Percentiles rank a stretch among this genome's conserved stretches.
phyloP scores from a whole-genome alignment of 176 grass and related monocot species.

The Hyparrhenia diplandra region DNA sequence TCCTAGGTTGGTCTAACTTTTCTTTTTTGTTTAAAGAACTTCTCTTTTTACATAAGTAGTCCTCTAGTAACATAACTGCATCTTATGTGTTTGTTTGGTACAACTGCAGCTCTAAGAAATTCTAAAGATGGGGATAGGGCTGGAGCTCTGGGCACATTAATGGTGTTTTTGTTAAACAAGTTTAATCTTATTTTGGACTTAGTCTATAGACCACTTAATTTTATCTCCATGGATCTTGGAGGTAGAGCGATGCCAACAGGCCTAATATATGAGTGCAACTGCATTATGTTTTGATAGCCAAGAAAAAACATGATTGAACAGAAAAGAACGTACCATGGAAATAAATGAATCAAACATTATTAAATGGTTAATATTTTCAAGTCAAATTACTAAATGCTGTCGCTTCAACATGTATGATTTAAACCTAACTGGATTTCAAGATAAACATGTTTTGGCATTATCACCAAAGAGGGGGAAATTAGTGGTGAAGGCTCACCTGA shows the following conservation, averaged over 20 bases:
- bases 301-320: not conserved
- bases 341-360: not conserved
- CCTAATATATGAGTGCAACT: not conserved
- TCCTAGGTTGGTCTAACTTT: not conserved
- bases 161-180: not conserved
- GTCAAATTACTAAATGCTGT: not conserved
- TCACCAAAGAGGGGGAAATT: not conserved
- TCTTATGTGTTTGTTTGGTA: not conserved
- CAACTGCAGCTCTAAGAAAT: not conserved
- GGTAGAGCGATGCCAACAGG: not conserved
- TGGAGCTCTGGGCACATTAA: not conserved
- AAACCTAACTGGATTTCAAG: not conserved
- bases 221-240: not conserved
- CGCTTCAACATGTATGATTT: not conserved
- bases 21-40: not conserved
- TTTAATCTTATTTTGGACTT: not conserved
- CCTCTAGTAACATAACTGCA: not conserved
- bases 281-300: not conserved
- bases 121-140: not conserved
- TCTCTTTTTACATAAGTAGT: not conserved
- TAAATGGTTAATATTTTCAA: not conserved
- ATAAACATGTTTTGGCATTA: not conserved
- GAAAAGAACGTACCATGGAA: not conserved
- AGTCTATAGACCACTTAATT: not conserved
- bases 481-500: conserved; percentile 38